phyloP scores from a whole-genome alignment of 805 yeast genomes.

The Schizosaccharomyces osmophilus region DNA sequence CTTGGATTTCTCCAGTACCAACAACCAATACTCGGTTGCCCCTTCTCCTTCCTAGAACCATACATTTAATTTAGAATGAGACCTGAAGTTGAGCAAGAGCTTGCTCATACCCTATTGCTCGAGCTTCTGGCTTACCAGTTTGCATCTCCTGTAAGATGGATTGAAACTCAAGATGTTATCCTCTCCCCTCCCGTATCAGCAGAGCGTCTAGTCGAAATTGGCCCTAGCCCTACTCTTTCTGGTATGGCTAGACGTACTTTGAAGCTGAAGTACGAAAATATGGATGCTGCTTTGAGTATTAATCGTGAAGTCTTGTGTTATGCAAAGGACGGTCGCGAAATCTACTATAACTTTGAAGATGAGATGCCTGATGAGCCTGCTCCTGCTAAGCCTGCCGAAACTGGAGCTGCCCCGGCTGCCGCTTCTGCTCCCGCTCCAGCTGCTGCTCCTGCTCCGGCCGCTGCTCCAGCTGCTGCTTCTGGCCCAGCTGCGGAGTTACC shows the following conservation, averaged over 20 bases:
- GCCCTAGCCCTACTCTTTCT: constrained; percentile 95
- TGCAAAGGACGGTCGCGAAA: constrained; percentile 86
- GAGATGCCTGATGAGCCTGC: constrained; percentile 17
- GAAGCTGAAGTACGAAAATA: constrained; percentile 83
- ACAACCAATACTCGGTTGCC: not conserved
- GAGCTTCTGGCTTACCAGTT: constrained; percentile 95
- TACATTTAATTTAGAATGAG: not conserved
- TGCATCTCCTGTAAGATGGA: constrained; percentile 99
- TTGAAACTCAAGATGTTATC: constrained; percentile 96
- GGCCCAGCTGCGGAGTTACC: constrained; percentile 68
- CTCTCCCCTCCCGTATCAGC: constrained; percentile 54
- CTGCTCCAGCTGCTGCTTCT: constrained; percentile 41
- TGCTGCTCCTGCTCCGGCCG: constrained; percentile 30
- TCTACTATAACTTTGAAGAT: constrained; percentile 48
- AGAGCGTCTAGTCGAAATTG: constrained; percentile 93
- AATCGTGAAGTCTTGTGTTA: constrained; percentile 88
- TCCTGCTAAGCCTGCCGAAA: constrained; percentile 10
- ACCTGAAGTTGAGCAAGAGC: constrained; percentile 10
- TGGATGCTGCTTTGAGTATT: constrained; percentile 84
- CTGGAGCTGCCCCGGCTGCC: constrained; percentile 23
- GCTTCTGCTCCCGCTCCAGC: constrained; percentile 38
- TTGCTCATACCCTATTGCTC: constrained; percentile 79
- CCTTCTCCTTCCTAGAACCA: not conserved
- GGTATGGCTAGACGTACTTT: constrained; percentile 97
- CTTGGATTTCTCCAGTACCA: not conserved